These are phyloP conservation scores for Paramecium caudatum DNA, from an alignment of 73 alveolate species.

Conservation along the genomic window DNA sequence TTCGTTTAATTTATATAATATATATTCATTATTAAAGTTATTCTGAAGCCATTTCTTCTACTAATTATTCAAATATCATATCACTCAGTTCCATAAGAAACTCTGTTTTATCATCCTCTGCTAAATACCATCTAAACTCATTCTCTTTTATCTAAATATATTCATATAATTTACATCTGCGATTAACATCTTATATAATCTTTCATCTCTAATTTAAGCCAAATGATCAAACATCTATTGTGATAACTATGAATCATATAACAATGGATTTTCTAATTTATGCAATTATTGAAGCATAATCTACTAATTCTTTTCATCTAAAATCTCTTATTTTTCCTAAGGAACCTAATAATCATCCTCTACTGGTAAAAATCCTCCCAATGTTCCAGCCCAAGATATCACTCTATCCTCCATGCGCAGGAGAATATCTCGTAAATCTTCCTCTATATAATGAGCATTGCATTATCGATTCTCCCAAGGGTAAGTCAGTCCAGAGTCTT, in stretches of 20 bases:
- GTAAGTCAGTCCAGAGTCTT: conserved; percentile 69
- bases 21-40: conserved; percentile 35
- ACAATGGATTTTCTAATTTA: conserved; percentile 54
- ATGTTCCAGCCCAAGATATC: conserved; percentile 63
- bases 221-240: conserved; percentile 48
- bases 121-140: conserved; percentile 71
- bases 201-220: conserved; percentile 73
- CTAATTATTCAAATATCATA: conserved; percentile 71
- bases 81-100: conserved; percentile 74
- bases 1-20: neutral
- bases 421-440: conserved; percentile 32
- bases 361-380: conserved; percentile 67
- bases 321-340: conserved; percentile 51
- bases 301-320: conserved; percentile 63
- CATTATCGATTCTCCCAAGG: conserved; percentile 68
- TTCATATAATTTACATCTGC: conserved; percentile 7
- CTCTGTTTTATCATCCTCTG: conserved; percentile 74
- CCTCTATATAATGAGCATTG: neutral
- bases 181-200: conserved; percentile 72
- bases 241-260: conserved; percentile 51
- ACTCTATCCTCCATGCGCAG: conserved; percentile 57
- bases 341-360: conserved; percentile 58
- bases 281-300: conserved; percentile 44
- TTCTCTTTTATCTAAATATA: conserved; percentile 57
- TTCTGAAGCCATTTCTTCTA: conserved; percentile 76